Evolutionary conservation across 2,329 filamentous ascomycete genomes (phyloP).

Genomic region (Diaporthe citrichinensis): DNA sequence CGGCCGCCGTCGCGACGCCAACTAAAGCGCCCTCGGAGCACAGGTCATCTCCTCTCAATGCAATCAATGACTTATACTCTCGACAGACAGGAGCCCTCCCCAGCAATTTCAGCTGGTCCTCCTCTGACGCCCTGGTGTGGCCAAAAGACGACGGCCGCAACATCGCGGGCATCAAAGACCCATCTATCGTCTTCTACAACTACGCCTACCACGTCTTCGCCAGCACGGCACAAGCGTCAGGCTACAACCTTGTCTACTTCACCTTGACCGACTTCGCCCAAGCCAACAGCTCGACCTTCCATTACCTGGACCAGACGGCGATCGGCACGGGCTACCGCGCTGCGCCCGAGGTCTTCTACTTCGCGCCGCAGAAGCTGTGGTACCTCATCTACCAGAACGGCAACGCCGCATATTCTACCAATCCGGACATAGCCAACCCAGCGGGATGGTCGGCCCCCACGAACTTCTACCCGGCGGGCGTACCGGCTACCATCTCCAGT

Average conservation of each 20-base stretch:
- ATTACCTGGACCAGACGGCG: background rate
- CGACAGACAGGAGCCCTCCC: background rate
- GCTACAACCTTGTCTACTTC: background rate
- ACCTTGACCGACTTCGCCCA: constrained; percentile 1
- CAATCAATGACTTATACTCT: background rate
- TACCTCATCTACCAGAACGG: constrained; percentile 1
- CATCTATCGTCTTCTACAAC: constrained; percentile 2
- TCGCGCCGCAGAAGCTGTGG: background rate
- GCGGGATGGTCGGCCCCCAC: background rate
- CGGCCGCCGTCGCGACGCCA: background rate
- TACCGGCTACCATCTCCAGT: background rate
- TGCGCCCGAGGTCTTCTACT: constrained; percentile 5
- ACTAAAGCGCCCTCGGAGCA: background rate
- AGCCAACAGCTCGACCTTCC: constrained; percentile 10
- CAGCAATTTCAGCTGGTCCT: background rate
- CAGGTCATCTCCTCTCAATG: background rate
- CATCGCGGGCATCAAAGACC: constrained; percentile 7
- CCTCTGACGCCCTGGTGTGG: background rate
- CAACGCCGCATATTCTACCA: background rate
- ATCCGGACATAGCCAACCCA: background rate
- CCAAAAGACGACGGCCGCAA: constrained; percentile 4
- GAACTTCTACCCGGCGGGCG: background rate
- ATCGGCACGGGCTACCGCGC: constrained; percentile 8
- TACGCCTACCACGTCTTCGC: background rate
- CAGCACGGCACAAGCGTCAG: background rate